Base-by-base conservation (phyloP, 306 rosid species). In the Spatholobus suberectus region DNA sequence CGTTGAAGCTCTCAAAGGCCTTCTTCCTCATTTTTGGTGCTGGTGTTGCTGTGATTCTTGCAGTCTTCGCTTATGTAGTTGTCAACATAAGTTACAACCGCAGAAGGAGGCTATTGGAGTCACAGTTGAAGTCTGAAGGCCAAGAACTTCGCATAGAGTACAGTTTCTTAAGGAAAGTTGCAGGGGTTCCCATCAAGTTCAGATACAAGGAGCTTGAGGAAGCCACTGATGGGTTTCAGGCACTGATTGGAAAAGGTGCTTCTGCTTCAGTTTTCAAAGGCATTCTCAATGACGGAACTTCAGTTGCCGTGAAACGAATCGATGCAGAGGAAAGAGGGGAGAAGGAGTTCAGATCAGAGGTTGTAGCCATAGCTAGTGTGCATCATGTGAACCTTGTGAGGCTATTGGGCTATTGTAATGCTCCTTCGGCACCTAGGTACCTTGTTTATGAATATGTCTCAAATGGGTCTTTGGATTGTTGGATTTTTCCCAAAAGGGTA, bases 261-360 rank as follows among this genome's bases (percentile, higher is more conserved):
- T 94, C 98, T 1, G 97, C 90, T 61, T 85, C 94, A 0, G 98
- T 94, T n/a, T 92, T 87, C 91, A 94, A 89, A 82, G 98, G 98
- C 6, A 76, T 90, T 55, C 96, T 94, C 14, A 84, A 41, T 15
- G 96, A 94, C 61, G 96, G 97, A 8, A 92, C 97, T 46, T 70
- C 85, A 0, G 91, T 94, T 18, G 98, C 98, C 0, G 97, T 92
- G 59, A 94, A 94, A 74, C 63, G 90, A 87, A 89, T 93, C 23
- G 77, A 74, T 12, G 87, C 85, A 4, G 92, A 89, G 6, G 90
- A 85, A 17, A 86, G 85, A 49, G 89, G 97, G 3, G 97, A 94
- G 20, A 92, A 83, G 72, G 97, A 90, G 75, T 92, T 94, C 72
- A 83, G 81, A 76, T 86, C 98, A 17, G 98, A 94, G 80, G 97